phyloP scores from a whole-genome alignment of 495 filamentous ascomycete genomes.

The Aspergillus nanangensis region DNA sequence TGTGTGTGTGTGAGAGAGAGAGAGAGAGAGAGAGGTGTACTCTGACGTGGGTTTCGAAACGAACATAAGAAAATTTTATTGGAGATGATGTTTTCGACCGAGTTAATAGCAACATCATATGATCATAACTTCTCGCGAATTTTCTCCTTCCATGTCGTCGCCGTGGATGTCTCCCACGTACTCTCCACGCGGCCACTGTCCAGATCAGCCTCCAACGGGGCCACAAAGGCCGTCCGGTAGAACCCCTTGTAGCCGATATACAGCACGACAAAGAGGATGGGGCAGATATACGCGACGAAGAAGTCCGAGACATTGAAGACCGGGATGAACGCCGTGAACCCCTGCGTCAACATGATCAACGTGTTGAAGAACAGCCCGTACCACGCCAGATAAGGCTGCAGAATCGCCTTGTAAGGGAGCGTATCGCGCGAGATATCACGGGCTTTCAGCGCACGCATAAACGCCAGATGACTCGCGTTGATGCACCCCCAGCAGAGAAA shows the following conservation, averaged over 20 bases:
- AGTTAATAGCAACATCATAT: too few species aligned
- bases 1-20: too few species aligned
- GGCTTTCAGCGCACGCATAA: constrained; percentile 48
- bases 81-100: too few species aligned
- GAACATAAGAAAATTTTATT: too few species aligned
- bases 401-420: constrained; percentile 47
- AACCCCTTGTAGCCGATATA: constrained; percentile 48
- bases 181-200: constrained; percentile 26
- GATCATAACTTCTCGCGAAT: constrained; percentile 7
- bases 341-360: constrained; percentile 59
- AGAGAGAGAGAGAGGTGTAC: too few species aligned
- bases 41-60: too few species aligned
- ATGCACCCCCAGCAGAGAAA: constrained; percentile 57
- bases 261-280: constrained; percentile 48
- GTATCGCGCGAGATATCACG: constrained; percentile 44
- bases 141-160: constrained; percentile 13
- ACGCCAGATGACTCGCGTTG: constrained; percentile 49
- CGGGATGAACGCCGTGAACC: constrained; percentile 59
- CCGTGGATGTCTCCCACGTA: constrained; percentile 20
- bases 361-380: constrained; percentile 56
- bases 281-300: constrained; percentile 50
- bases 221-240: constrained; percentile 28
- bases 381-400: constrained; percentile 49
- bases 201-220: constrained; percentile 31
- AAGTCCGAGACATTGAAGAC: constrained; percentile 49